Conservation (phyloP, 192 early-diverging fungal species). For the Entophlyctis luteolus region DNA sequence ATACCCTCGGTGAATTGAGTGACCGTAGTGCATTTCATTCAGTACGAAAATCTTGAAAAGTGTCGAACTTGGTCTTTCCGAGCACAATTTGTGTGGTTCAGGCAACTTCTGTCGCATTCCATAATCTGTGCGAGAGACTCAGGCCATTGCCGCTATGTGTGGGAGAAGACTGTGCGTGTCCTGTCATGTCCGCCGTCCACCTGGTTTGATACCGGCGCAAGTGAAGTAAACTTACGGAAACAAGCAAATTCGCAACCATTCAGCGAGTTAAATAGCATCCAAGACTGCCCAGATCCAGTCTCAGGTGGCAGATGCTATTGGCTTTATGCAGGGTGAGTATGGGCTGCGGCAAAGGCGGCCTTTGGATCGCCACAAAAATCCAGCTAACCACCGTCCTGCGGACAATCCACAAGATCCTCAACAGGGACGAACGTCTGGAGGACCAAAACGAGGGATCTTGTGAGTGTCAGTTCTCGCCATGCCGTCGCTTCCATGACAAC, state of each 20-base stretch:
- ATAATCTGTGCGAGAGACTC: too few species aligned
- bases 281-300: conserved; percentile 18
- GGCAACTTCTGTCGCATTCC: too few species aligned
- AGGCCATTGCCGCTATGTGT: too few species aligned
- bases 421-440: conserved; percentile 10
- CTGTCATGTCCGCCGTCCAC: too few species aligned
- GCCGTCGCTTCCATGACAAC: neutral
- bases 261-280: neutral
- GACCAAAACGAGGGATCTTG: conserved; percentile 11
- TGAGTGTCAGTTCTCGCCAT: neutral
- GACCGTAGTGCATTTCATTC: too few species aligned
- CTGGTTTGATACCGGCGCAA: too few species aligned
- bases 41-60: too few species aligned
- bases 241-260: neutral
- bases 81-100: too few species aligned
- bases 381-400: neutral
- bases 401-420: conserved; percentile 12
- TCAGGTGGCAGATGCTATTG: conserved; percentile 11
- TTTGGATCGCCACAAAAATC: too few species aligned
- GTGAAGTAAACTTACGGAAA: neutral
- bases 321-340: conserved; percentile 17
- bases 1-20: too few species aligned
- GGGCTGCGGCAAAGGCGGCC: neutral
- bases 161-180: too few species aligned
- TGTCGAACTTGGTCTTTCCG: neutral